phyloP scores from a whole-genome alignment of 176 grass and related monocot species.

The Cymbopogon citratus region DNA sequence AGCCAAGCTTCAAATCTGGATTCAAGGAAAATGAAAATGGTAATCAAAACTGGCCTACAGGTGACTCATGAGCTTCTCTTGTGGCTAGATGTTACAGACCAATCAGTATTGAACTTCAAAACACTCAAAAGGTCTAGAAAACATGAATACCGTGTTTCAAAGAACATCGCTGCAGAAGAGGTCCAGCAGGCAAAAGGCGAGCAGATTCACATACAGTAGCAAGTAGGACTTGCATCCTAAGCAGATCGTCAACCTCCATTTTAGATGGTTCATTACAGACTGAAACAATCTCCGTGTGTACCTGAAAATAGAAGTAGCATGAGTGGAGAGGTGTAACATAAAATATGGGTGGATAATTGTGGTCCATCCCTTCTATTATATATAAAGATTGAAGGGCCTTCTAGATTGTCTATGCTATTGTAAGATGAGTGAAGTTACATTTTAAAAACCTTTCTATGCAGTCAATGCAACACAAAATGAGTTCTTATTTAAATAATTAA shows the following conservation, averaged over 20 bases:
- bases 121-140: not conserved
- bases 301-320: conserved; percentile 44
- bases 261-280: conserved; percentile 33
- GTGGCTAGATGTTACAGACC: not conserved
- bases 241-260: conserved; percentile 37
- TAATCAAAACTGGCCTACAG: not conserved
- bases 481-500: not conserved
- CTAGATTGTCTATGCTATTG: not conserved
- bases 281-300: conserved; percentile 58
- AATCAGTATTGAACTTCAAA: conserved; percentile 6
- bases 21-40: conserved; percentile 11
- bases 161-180: conserved; percentile 93
- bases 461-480: not conserved
- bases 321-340: not conserved
- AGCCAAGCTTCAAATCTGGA: conserved; percentile 66
- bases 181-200: conserved; percentile 85
- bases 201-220: conserved; percentile 91
- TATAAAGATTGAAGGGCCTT: not conserved
- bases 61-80: conserved; percentile 9
- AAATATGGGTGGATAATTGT: not conserved
- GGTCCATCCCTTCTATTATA: not conserved
- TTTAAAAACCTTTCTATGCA: not conserved
- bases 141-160: conserved; percentile 53
- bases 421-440: not conserved
- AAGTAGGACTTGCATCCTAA: conserved; percentile 74